Conservation (phyloP, 805 yeast species). For the Candida maltosa region DNA sequence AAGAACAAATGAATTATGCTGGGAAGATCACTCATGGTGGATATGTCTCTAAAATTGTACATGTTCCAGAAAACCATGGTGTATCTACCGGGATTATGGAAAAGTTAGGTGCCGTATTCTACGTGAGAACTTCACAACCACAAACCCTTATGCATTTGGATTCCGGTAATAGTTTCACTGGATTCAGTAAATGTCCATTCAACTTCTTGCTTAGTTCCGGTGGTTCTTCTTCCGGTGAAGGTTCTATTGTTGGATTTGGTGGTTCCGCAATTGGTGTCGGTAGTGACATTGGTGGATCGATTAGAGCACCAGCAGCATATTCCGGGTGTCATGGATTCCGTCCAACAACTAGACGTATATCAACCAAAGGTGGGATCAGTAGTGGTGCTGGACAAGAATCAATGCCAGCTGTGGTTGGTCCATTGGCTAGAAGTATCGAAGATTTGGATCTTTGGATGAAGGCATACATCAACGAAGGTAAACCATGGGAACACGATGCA, state of each 20-base stretch:
- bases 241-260: conserved; percentile 39
- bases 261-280: conserved; percentile 41
- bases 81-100: conserved; percentile 31
- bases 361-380: conserved; percentile 40
- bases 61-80: conserved; percentile 29
- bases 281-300: conserved; percentile 43
- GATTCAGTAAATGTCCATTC: conserved; percentile 33
- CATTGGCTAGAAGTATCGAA: conserved; percentile 59
- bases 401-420: conserved; percentile 65
- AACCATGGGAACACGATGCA: conserved; percentile 58
- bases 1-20: conserved; percentile 43
- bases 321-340: conserved; percentile 41
- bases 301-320: conserved; percentile 42
- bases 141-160: conserved; percentile 45
- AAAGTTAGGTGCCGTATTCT: conserved; percentile 41
- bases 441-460: conserved; percentile 72
- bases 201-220: conserved; percentile 38
- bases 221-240: conserved; percentile 45
- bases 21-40: conserved; percentile 37
- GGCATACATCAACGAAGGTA: conserved; percentile 55
- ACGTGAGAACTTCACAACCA: conserved; percentile 44
- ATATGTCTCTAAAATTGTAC: conserved; percentile 32
- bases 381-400: conserved; percentile 52
- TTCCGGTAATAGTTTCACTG: conserved; percentile 37
- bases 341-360: conserved; percentile 37